phyloP scores from a whole-genome alignment of 1,284 basidiomycete genomes.

The Chiua sp. region DNA sequence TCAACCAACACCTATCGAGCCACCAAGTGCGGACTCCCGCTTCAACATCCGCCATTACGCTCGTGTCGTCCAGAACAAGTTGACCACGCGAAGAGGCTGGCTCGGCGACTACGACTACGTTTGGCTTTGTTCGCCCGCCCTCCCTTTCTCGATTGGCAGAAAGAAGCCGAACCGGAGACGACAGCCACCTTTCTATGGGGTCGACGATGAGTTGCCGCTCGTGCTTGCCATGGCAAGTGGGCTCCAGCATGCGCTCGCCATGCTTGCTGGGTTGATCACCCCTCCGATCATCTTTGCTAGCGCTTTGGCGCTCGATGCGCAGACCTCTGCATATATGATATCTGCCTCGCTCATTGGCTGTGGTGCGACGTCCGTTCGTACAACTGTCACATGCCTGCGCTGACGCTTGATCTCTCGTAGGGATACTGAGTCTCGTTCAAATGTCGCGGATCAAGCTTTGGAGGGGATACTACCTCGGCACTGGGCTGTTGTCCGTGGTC shows the following conservation, averaged over 20 bases:
- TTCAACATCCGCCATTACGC: constrained; percentile 12
- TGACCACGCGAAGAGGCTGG: constrained; percentile 57
- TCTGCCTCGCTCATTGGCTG: constrained; percentile 81
- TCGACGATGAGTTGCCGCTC: constrained; percentile 73
- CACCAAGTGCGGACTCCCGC: constrained; percentile 6
- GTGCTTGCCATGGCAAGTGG: constrained; percentile 71
- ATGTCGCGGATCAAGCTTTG: constrained; percentile 72
- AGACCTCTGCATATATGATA: constrained; percentile 78
- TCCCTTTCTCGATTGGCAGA: constrained; percentile 45
- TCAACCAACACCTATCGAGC: constrained; percentile 20
- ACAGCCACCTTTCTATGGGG: constrained; percentile 73
- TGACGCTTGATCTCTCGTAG: constrained; percentile 36
- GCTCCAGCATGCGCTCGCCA: constrained; percentile 80
- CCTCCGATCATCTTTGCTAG: constrained; percentile 85
- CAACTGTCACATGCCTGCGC: neutral
- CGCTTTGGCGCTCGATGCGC: constrained; percentile 58
- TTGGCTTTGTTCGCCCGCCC: constrained; percentile 70
- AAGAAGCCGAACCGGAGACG: constrained; percentile 38
- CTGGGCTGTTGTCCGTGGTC: constrained; percentile 84
- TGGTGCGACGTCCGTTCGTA: constrained; percentile 46
- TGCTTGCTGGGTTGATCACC: constrained; percentile 79
- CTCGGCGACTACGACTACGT: constrained; percentile 79
- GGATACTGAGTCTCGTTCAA: constrained; percentile 76
- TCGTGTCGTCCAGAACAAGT: constrained; percentile 34
- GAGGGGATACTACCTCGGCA: constrained; percentile 70